These are phyloP conservation scores for Colletotrichum sp. DNA, from an alignment of 2,329 filamentous ascomycete genomes.

Conservation along the genomic window DNA sequence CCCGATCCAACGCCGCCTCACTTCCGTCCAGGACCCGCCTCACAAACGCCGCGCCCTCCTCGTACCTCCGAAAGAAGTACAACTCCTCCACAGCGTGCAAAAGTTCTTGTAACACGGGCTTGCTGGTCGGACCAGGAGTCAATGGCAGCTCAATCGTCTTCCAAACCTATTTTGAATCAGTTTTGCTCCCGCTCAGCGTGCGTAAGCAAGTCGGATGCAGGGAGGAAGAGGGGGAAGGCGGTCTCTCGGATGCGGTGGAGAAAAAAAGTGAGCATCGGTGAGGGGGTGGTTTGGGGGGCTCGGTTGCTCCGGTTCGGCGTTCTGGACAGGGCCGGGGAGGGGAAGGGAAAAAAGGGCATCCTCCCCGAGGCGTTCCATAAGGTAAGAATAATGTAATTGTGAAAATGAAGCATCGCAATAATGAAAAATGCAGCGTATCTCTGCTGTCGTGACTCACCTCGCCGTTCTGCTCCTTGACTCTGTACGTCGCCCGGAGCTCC, in stretches of 20 bases:
- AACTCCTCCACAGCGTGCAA: constrained; percentile 63
- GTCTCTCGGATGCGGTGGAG: not conserved
- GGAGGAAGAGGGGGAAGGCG: not conserved
- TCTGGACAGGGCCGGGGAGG: not conserved
- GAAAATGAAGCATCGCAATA: not conserved
- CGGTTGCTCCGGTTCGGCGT: not conserved
- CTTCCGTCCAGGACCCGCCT: constrained; percentile 35
- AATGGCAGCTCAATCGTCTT: constrained; percentile 48
- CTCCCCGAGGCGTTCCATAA: not conserved
- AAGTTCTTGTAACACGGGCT: constrained; percentile 54
- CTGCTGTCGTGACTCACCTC: constrained; percentile 42
- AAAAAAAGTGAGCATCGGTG: not conserved
- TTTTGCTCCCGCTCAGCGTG: not conserved
- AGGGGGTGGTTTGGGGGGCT: not conserved
- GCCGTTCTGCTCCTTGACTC: constrained; percentile 58
- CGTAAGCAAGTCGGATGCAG: not conserved
- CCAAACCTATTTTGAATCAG: constrained; percentile 43
- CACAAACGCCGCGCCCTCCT: constrained; percentile 49
- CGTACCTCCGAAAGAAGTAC: constrained; percentile 57
- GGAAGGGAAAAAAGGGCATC: not conserved
- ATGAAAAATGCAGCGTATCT: not conserved
- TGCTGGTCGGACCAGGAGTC: constrained; percentile 35
- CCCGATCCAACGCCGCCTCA: constrained; percentile 43
- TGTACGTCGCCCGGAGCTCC: constrained; percentile 49
- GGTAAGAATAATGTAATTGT: not conserved